Base-by-base conservation (phyloP, 345 rosid species). In the Clarkia xantiana region DNA sequence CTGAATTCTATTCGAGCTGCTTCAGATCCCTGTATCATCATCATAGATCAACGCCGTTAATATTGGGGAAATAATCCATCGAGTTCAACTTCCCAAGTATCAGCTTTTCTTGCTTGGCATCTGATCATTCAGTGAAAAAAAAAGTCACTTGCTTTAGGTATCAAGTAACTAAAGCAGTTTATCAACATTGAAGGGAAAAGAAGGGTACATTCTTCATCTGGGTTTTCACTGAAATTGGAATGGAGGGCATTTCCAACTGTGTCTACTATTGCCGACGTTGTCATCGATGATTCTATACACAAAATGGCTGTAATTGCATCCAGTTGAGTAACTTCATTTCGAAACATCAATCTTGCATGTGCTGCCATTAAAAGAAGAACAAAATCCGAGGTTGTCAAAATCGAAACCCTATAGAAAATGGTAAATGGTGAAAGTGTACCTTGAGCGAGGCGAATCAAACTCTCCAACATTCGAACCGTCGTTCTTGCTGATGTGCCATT, bases 331-430 rank as follows among this genome's bases (percentile, higher is more conserved):
- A 86, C 97, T 68, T 90, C 86, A 38, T 81, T 76, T 73, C 97
- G 83, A 75, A 81, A 90, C 97, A 90, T 81, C 54, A 90, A 79
- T 68, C 93, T 79, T 45, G 97, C 97, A 70, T 90, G 97, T 54
- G 93, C 96, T 90, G 77, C 61, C 60, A 53, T 47, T 56, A 42
- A 49, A 11, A 60, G 20, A 46, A 54, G 23, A 29, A 42, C 8
- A 50, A 45, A 55, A 14, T 54, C 17, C 17, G 19, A 44, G 41
- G 13, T 1, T 11, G 57, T 18, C 36, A 22, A 47, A 10, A 16
- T 11, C n/a, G 13, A 18, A 40, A 1, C 10, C 23, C 23, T 1
- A 6, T 13, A 9, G 22, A 40, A 52, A 17, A 15, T 16, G 7
- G 36, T 40, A 25, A 52, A 14, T 8, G 36, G 62, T 58, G 29